Evolutionary conservation across 169 alveolate genomes (phyloP).

Genomic region (Plasmodium billcollinsi): DNA sequence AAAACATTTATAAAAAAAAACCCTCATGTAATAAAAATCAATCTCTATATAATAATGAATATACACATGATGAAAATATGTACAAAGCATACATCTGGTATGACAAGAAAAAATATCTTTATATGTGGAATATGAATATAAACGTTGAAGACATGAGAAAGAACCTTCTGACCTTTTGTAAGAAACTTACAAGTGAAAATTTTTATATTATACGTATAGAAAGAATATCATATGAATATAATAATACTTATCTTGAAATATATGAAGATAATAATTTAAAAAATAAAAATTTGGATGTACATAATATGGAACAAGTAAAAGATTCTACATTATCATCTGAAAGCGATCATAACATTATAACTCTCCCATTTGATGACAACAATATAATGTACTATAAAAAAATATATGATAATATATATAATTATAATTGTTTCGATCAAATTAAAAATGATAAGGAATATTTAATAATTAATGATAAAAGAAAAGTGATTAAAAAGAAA

Average conservation of each 20-base stretch:
- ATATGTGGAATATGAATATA: constrained; percentile 17
- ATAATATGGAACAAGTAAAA: not conserved
- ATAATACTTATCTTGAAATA: not conserved
- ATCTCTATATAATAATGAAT: not conserved
- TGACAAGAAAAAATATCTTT: not conserved
- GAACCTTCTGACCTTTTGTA: constrained; percentile 27
- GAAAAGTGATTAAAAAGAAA: not conserved
- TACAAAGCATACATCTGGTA: not conserved
- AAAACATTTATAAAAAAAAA: no score
- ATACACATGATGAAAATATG: not conserved
- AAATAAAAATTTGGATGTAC: no score
- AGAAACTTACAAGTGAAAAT: constrained; percentile 21
- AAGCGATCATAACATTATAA: not conserved
- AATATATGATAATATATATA: not conserved
- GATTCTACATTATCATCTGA: constrained; percentile 1
- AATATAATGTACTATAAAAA: not conserved
- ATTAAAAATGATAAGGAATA: not conserved
- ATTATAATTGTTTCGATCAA: not conserved
- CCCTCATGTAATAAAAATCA: no score
- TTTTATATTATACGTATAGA: constrained; percentile 33
- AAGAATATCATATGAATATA: constrained; percentile 14
- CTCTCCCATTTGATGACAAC: not conserved
- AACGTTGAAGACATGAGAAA: constrained; percentile 10
- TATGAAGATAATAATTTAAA: constrained; percentile 8
- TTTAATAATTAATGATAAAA: not conserved